Evolutionary conservation across 2,329 filamentous ascomycete genomes (phyloP).

Genomic region (Epichloe festucae): DNA sequence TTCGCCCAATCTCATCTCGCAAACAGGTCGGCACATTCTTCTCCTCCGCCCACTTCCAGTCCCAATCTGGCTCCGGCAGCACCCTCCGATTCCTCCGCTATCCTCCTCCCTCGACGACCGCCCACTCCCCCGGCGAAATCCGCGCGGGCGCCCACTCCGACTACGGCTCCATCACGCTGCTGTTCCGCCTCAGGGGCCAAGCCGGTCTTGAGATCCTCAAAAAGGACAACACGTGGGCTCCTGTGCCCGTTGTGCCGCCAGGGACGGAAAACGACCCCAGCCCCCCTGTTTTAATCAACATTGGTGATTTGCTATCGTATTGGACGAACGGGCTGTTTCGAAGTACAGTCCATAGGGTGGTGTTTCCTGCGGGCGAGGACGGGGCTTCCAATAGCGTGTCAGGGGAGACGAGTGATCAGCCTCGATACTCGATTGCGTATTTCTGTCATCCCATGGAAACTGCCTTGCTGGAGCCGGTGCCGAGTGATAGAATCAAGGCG

Average conservation of each 20-base stretch:
- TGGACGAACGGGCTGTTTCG: slow-evolving; percentile 86
- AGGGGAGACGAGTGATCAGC: slow-evolving; percentile 35
- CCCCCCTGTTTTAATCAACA: slow-evolving; percentile 73
- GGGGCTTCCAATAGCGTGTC: slow-evolving; percentile 13
- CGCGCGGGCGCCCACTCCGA: slow-evolving; percentile 88
- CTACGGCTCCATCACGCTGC: slow-evolving; percentile 59
- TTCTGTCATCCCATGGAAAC: slow-evolving; percentile 52
- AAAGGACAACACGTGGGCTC: slow-evolving; percentile 42
- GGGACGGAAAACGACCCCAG: slow-evolving; percentile 43
- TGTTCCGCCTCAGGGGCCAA: slow-evolving; percentile 78
- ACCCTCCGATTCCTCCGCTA: slow-evolving; percentile 64
- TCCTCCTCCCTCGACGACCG: slow-evolving; percentile 37
- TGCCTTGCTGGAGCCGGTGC: slow-evolving; percentile 42
- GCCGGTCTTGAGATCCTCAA: slow-evolving; percentile 75
- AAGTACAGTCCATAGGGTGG: slow-evolving; percentile 79
- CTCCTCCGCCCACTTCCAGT: slow-evolving; percentile 34
- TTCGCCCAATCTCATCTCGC: not conserved
- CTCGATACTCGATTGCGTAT: slow-evolving; percentile 54
- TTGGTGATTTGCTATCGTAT: slow-evolving; percentile 58
- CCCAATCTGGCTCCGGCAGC: slow-evolving; percentile 35
- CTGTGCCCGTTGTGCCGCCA: slow-evolving; percentile 53
- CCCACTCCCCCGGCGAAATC: slow-evolving; percentile 45
- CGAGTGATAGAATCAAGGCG: slow-evolving; percentile 41
- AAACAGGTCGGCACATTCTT: slow-evolving; percentile 38
- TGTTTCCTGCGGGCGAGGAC: slow-evolving; percentile 38